Base-by-base conservation (phyloP, 148 eudicot species). In the Silene latifolia region DNA sequence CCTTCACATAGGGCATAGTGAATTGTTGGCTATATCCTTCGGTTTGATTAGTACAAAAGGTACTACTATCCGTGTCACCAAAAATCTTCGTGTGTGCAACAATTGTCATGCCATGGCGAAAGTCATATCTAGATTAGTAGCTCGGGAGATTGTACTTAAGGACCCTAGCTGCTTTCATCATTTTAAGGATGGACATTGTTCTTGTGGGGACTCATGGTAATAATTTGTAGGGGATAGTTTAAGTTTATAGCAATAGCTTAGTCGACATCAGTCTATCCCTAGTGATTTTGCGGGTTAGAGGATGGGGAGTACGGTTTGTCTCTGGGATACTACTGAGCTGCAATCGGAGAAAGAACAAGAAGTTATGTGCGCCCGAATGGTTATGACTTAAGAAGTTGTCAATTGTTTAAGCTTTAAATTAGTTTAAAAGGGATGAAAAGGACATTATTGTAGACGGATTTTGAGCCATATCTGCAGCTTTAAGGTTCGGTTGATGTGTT, bases 101-200 rank as follows among this genome's bases (percentile, higher is more conserved):
- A 78, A 73, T 48, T 87, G 92, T 65, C 95, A 90, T 77, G 79
- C 74, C 59, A 82, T 81, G 74, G 85, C 71, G 17, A 85, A 85
- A 83, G 71, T 51, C 44, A 71, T 87, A 20, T 88, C 90, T 51
- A 85, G 72, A 76, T 8, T 83, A 51, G 78, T 80, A 53, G 75
- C 46, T 6, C 74, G 89, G 0, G 86, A 88, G 75, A 90, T 90
- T 59, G 71, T 90, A 59, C 57, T 90, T 17, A 90, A 85, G 82
- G 95, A 90, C 60, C 82, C 81, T 5, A 75, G 63, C 80, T 83
- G 88, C 77, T 90, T 90, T 72, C 95, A 90, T 67, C 95, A 88
- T 80, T 87, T 90, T 62, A 87, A 84, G 74, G 82, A 85, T 73
- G 95, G 95, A 44, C 64, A 63, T 9, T 90, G 95, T 73, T 90